Evolutionary conservation across 108 stramenopile genomes (phyloP), one percentile per base, ranked within the genome.

Genomic region (Nitzschia inconspicua): DNA sequence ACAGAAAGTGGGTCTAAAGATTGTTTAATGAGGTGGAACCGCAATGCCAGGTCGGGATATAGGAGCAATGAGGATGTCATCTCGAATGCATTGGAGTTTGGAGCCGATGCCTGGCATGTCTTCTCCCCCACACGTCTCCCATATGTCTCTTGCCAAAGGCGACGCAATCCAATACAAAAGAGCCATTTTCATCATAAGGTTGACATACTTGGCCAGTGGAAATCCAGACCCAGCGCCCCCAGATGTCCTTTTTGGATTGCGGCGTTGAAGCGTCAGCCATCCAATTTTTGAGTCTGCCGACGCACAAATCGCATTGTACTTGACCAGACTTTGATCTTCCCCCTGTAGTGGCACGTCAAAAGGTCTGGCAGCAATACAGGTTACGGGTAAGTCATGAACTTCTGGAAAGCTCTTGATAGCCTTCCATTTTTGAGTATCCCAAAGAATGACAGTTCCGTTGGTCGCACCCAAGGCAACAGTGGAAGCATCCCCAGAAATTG

Each of bases 311-410:
- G 84, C 88, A 66, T 89, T 84, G 42, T 86, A 74, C 36, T 58
- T 65, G 4, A 89, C 76, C 8, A 62, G 68, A 0, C 75, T 84
- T 49, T 82, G 78, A n/a, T 71, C 52, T 62, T 78, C 73, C 16
- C 84, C 83, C 22, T 73, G 59, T 8, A 93, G 63, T 29, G 78
- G 70, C 5, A 85, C 42, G 3, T 74, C 70, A 22, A 75, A 78
- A 4, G 92, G 92, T 31, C 92, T 61, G 0, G 89, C 83, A 13
- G 92, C 92, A 25, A 88, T 66, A 54, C 88, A 90, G 5, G 92
- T 94, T 1, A 90, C 88, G 0, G 88, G 92, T 13, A 94, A 63
- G 63, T 88, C 86, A 49, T 94, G 92, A 3, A 89, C 76, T 62
- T 83, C 82, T 13, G 51, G 55, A 54, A 88, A 93, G 44, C 57